Conservation (phyloP, 2,329 filamentous ascomycete genomes). For the Xylaria sp. region DNA sequence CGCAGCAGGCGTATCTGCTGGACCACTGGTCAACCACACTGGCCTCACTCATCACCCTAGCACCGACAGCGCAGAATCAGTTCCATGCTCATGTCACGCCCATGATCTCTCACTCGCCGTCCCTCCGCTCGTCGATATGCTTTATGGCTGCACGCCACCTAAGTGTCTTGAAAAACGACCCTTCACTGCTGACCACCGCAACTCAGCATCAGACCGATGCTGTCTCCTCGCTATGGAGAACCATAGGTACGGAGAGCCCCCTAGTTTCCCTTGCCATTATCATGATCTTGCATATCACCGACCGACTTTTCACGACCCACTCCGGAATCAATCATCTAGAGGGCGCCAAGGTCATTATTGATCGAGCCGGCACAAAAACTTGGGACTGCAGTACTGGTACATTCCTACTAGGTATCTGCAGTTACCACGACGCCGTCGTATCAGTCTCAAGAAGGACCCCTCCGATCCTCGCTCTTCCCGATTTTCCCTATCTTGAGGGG, state of each 20-base stretch:
- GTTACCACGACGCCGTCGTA: slow-evolving; percentile 48
- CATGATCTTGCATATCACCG: slow-evolving; percentile 48
- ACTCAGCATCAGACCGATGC: slow-evolving; percentile 42
- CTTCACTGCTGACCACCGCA: slow-evolving; percentile 39
- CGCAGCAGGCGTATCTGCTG: slow-evolving; percentile 40
- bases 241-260: slow-evolving; percentile 38
- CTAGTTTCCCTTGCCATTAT: slow-evolving; percentile 48
- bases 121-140: slow-evolving; percentile 46
- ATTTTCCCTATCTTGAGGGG: slow-evolving; percentile 36
- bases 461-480: slow-evolving; percentile 42
- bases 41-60: slow-evolving; percentile 46
- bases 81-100: slow-evolving; percentile 49
- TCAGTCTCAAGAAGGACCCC: slow-evolving; percentile 45
- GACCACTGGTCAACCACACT: slow-evolving; percentile 47
- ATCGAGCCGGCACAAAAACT: slow-evolving; percentile 26
- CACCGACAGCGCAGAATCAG: slow-evolving; percentile 42
- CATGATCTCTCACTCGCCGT: slow-evolving; percentile 44
- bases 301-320: slow-evolving; percentile 46
- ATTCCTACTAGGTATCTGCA: slow-evolving; percentile 48
- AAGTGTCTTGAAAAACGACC: slow-evolving; percentile 42
- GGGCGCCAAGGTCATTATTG: slow-evolving; percentile 48
- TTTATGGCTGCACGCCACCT: slow-evolving; percentile 49
- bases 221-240: slow-evolving; percentile 40
- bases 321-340: slow-evolving; percentile 47
- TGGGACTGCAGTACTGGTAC: slow-evolving; percentile 41